Conservation (phyloP, 2,329 filamentous ascomycete genomes). For the Pseudocercospora crystallina region DNA sequence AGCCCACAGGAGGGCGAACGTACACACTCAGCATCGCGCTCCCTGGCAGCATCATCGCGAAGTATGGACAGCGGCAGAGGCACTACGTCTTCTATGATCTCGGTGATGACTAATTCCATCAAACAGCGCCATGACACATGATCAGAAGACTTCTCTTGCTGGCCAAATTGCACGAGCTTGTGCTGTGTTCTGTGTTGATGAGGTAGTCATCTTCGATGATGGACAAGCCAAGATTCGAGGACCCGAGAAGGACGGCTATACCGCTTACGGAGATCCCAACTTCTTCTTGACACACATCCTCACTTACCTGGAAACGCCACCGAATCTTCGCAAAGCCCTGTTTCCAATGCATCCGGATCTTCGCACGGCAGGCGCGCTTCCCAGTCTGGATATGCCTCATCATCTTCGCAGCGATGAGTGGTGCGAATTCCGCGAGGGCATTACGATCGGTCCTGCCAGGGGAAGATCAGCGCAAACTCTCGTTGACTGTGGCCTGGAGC, state of each 20-base stretch:
- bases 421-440: conserved; percentile 76
- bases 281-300: conserved; percentile 79
- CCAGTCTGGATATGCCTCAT: conserved; percentile 80
- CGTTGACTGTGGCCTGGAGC: conserved; percentile 52
- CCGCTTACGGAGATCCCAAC: conserved; percentile 71
- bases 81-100: background rate
- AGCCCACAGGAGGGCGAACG: conserved; percentile 61
- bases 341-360: conserved; percentile 80
- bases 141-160: conserved; percentile 71
- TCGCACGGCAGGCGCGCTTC: conserved; percentile 68
- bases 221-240: conserved; percentile 41
- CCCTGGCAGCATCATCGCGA: conserved; percentile 73
- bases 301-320: conserved; percentile 79
- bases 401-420: conserved; percentile 75
- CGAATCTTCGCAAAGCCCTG: conserved; percentile 72
- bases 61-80: conserved; percentile 56
- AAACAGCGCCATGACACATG: conserved; percentile 65
- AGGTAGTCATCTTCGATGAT: conserved; percentile 80
- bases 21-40: conserved; percentile 78
- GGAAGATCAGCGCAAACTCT: conserved; percentile 44
- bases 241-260: conserved; percentile 51
- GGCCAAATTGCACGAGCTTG: conserved; percentile 78
- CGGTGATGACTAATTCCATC: conserved; percentile 5
- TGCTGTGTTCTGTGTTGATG: conserved; percentile 80
- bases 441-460: conserved; percentile 52